A percentile compares a stretch with the other conserved stretches of the same genome.
Evolutionary conservation across 352 stramenopile genomes (phyloP).

Genomic region (Elongisporangium prolatum): DNA sequence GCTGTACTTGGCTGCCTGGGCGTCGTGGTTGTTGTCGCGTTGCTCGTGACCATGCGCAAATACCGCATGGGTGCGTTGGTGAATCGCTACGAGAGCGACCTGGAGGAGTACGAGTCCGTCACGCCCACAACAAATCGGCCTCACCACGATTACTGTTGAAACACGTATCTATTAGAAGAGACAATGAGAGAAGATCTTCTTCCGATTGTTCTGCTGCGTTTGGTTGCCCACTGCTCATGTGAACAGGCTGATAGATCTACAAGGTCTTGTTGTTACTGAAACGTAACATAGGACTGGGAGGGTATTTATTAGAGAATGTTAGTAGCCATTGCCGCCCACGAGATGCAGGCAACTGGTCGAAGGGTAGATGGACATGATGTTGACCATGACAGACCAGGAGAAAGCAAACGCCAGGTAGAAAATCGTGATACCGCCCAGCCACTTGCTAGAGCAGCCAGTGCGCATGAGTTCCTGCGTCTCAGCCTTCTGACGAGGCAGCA

Average conservation of each 20-base stretch:
- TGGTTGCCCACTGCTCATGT: neutral
- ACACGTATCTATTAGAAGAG: neutral
- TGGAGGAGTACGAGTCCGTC: neutral
- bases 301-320: neutral
- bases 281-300: neutral
- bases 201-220: neutral
- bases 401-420: constrained; percentile 19
- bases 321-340: constrained; percentile 17
- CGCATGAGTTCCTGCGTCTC: constrained; percentile 34
- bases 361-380: constrained; percentile 24
- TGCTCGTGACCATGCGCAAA: neutral
- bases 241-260: neutral
- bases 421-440: constrained; percentile 25
- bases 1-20: neutral
- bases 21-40: neutral
- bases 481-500: constrained; percentile 42
- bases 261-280: neutral
- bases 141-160: neutral
- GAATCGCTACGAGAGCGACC: neutral
- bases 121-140: neutral
- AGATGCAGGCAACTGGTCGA: constrained; percentile 18
- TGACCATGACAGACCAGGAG: constrained; percentile 22
- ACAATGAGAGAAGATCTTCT: too few relatives aligned
- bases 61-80: neutral
- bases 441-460: constrained; percentile 23